Conservation (phyloP, 345 rosid genomes). For the Pugionium cornutum region DNA sequence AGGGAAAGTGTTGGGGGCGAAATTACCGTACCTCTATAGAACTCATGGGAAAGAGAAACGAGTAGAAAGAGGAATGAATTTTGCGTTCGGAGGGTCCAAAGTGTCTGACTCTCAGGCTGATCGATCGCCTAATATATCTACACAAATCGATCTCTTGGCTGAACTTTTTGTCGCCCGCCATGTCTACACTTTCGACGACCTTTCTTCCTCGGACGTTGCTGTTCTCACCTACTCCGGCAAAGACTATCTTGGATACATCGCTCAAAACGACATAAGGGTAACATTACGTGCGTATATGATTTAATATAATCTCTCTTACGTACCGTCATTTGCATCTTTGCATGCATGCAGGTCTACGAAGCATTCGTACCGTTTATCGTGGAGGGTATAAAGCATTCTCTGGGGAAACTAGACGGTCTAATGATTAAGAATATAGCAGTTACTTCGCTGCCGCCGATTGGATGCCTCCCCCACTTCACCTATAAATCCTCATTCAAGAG, state of each 20-base stretch:
- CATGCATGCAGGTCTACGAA: conserved; percentile 47
- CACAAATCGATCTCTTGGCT: conserved; percentile 53
- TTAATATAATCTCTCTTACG: no score
- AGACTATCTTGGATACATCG: conserved; percentile 51
- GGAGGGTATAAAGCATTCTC: conserved; percentile 34
- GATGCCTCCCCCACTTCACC: conserved; percentile 63
- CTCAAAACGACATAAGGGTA: conserved; percentile 37
- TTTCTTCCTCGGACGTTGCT: conserved; percentile 30
- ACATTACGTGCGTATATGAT: no score
- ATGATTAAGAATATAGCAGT: conserved; percentile 44
- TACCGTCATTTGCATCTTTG: neutral
- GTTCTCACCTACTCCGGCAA: conserved; percentile 57
- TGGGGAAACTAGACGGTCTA: conserved; percentile 41
- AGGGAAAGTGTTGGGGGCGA: conserved; percentile 52
- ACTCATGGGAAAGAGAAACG: conserved; percentile 15
- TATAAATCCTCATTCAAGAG: conserved; percentile 36
- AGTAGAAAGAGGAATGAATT: conserved; percentile 58
- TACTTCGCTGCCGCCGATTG: conserved; percentile 55
- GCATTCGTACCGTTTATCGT: conserved; percentile 52
- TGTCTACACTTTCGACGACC: neutral
- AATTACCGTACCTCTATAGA: conserved; percentile 57
- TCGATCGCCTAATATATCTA: conserved; percentile 54
- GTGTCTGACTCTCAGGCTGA: conserved; percentile 46
- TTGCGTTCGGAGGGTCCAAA: conserved; percentile 73
- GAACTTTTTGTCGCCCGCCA: conserved; percentile 35